A percentile compares a stretch with the other conserved stretches of the same genome.
These are phyloP conservation scores for Xylaria sp. DNA, from an alignment of 2,329 filamentous ascomycete species.

Conservation along the genomic window DNA sequence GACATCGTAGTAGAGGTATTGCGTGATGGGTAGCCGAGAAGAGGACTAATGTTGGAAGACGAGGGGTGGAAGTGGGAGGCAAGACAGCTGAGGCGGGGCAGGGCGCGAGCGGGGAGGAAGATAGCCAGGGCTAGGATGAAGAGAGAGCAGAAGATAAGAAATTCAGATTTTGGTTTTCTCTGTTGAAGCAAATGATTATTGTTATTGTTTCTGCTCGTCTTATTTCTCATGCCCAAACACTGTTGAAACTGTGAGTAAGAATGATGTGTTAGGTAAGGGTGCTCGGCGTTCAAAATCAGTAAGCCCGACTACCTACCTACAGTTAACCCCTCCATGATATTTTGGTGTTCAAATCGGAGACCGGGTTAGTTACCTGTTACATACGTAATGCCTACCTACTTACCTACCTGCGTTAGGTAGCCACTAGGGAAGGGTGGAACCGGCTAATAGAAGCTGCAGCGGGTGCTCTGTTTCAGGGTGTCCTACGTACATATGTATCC, in stretches of 20 bases:
- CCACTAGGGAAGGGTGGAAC: neutral
- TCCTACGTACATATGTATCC: neutral
- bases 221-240: conserved; percentile 37
- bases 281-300: conserved; percentile 2
- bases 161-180: conserved; percentile 17
- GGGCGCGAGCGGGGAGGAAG: conserved; percentile 43
- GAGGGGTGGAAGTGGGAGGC: conserved; percentile 44
- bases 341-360: conserved; percentile 10
- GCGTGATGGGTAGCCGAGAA: conserved; percentile 31
- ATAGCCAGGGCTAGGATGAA: conserved; percentile 46
- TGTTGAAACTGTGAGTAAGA: neutral
- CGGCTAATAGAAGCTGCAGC: conserved; percentile 2
- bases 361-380: neutral
- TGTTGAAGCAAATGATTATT: conserved; percentile 12
- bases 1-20: conserved; percentile 49
- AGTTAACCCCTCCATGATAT: conserved; percentile 17
- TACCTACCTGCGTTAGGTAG: neutral
- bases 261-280: neutral
- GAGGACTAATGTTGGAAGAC: conserved; percentile 10
- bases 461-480: conserved; percentile 3
- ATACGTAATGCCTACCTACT: neutral
- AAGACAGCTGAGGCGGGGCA: conserved; percentile 49
- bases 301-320: neutral
- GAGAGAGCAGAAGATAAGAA: conserved; percentile 42
- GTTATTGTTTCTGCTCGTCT: conserved; percentile 27